Conservation (phyloP, 495 filamentous ascomycete species). For the Xylona heveae region DNA sequence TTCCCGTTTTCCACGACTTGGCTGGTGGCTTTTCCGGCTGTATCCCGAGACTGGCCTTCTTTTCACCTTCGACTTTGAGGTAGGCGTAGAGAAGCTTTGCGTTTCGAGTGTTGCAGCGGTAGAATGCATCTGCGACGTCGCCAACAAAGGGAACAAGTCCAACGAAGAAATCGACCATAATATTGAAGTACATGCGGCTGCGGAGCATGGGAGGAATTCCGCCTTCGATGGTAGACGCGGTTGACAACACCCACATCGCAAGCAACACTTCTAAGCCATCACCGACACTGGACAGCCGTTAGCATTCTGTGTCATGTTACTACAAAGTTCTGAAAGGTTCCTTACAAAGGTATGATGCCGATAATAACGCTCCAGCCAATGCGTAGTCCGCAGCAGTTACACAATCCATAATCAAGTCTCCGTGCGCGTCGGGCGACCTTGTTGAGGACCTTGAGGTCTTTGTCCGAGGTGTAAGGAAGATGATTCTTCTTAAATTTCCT, state of each 20-base stretch:
- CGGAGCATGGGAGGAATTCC: constrained; percentile 34
- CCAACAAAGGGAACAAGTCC: constrained; percentile 75
- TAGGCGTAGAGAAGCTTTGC: constrained; percentile 52
- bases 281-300: constrained; percentile 30
- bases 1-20: no score
- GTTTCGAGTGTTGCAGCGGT: constrained; percentile 56
- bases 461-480: constrained; percentile 48
- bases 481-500: no score
- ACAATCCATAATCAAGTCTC: constrained; percentile 56
- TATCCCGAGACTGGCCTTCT: constrained; percentile 9
- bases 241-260: constrained; percentile 45
- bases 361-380: constrained; percentile 75
- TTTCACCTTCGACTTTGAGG: constrained; percentile 34
- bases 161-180: constrained; percentile 55
- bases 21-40: constrained; percentile 1
- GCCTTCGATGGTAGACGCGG: constrained; percentile 46
- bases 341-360: constrained; percentile 58
- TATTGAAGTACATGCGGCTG: constrained; percentile 53
- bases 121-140: constrained; percentile 53
- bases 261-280: constrained; percentile 52
- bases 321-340: constrained; percentile 5
- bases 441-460: constrained; percentile 61
- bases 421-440: constrained; percentile 66
- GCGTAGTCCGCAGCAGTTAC: constrained; percentile 49
- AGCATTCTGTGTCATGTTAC: neutral